Percentiles rank a stretch among this genome's conserved stretches.
phyloP scores from a whole-genome alignment of 2,329 filamentous ascomycete genomes.

The Sporothrix globosa region DNA sequence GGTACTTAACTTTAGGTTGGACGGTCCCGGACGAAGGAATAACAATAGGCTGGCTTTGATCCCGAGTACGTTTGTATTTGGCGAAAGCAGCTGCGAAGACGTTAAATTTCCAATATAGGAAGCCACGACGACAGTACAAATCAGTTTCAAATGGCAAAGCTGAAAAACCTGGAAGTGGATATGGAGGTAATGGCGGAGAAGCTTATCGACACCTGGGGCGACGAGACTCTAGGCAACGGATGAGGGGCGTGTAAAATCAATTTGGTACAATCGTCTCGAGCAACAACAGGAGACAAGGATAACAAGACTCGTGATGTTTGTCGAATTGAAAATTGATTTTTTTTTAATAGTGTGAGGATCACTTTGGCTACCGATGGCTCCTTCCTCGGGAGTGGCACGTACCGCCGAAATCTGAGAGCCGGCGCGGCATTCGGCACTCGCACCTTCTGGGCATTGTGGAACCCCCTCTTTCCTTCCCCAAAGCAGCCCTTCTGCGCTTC shows the following conservation, averaged over 20 bases:
- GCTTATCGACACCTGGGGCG: not conserved
- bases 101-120: not conserved
- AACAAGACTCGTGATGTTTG: not conserved
- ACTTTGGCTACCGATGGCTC: not conserved
- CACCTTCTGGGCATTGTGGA: not conserved
- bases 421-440: constrained; percentile 24
- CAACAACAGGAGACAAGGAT: not conserved
- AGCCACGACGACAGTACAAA: not conserved
- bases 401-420: not conserved
- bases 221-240: not conserved
- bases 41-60: not conserved
- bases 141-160: not conserved
- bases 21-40: not conserved
- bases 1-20: too few species aligned
- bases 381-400: not conserved
- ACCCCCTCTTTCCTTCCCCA: constrained; percentile 1
- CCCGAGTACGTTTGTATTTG: not conserved
- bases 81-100: not conserved
- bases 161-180: not conserved
- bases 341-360: not conserved
- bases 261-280: not conserved
- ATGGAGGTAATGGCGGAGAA: not conserved
- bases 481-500: not conserved
- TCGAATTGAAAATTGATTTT: not conserved
- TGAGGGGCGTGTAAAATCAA: not conserved